Percentiles rank a stretch among this genome's conserved stretches.
Conservation (phyloP, 768 basidiomycete species). For the Rhizopogon vulgaris region DNA sequence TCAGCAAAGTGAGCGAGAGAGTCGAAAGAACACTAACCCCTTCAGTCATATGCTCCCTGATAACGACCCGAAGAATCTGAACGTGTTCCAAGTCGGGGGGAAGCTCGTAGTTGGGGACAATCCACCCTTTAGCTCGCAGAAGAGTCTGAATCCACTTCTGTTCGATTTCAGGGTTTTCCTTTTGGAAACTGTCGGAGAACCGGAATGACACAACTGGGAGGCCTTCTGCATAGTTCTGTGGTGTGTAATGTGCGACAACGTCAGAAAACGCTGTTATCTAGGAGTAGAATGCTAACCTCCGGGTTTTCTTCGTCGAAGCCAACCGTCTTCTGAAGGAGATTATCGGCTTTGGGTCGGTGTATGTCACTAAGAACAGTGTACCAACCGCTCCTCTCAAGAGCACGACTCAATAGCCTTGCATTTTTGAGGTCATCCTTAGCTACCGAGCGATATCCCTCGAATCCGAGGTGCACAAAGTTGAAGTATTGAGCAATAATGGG, state of each 20-base stretch:
- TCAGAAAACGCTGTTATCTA: conserved; percentile 28
- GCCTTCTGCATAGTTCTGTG: conserved; percentile 40
- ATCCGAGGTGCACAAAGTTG: conserved; percentile 58
- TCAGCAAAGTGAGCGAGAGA: conserved; percentile 13
- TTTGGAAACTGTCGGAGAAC: conserved; percentile 49
- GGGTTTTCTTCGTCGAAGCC: conserved; percentile 45
- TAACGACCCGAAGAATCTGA: conserved; percentile 59
- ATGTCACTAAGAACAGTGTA: conserved; percentile 50
- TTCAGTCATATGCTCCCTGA: conserved; percentile 50
- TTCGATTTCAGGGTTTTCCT: conserved; percentile 48
- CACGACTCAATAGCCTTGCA: conserved; percentile 58
- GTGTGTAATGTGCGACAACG: conserved; percentile 1
- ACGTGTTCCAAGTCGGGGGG: conserved; percentile 43
- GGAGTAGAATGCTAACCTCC: conserved; percentile 36
- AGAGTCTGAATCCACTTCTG: conserved; percentile 53
- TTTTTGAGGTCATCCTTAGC: conserved; percentile 49
- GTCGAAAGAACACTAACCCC: conserved; percentile 29
- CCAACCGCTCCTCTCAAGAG: conserved; percentile 51
- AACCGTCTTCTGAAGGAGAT: conserved; percentile 16
- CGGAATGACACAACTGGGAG: conserved; percentile 49
- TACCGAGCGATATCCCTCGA: conserved; percentile 43
- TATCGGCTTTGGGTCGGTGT: conserved; percentile 33
- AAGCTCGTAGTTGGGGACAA: conserved; percentile 57
- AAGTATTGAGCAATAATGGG: conserved; percentile 60
- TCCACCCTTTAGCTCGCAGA: conserved; percentile 45